These are phyloP conservation scores for Luffa aegyptiaca DNA, from an alignment of 306 rosid species.

Conservation along the genomic window DNA sequence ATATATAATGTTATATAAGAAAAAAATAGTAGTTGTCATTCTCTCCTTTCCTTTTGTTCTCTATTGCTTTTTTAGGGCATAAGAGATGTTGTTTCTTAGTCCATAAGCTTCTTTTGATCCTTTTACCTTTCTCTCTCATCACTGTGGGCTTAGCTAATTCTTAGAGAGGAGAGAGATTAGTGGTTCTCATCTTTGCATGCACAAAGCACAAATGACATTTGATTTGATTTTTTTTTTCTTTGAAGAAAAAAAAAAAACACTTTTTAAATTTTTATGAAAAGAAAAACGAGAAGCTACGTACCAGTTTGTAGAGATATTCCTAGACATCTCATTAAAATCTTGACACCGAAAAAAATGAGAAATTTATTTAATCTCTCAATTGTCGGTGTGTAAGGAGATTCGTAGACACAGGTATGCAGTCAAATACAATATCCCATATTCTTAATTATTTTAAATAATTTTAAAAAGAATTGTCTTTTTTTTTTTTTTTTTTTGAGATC, in stretches of 20 bases:
- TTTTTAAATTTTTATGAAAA: not conserved
- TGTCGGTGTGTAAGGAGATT: no score
- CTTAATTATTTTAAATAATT: not conserved
- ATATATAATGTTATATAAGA: not conserved
- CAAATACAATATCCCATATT: not conserved
- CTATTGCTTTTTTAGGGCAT: conserved; percentile 14
- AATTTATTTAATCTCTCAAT: no score
- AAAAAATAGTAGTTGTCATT: conserved; percentile 1
- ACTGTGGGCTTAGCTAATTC: not conserved
- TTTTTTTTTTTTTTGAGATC: not conserved
- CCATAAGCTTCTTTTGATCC: conserved; percentile 10
- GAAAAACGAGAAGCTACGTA: no score
- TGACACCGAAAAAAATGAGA: no score
- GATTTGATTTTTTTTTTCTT: not conserved
- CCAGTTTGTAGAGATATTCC: no score
- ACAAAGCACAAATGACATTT: not conserved
- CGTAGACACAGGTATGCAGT: no score
- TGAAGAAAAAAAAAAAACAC: not conserved
- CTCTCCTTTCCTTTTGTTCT: conserved; percentile 1
- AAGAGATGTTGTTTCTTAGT: conserved; percentile 9
- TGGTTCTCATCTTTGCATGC: not conserved
- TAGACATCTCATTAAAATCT: no score
- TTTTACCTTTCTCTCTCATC: not conserved
- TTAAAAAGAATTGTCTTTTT: not conserved
- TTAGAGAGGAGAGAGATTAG: not conserved